Base-by-base conservation (phyloP, 1,139 yeast genomes). In the Saccharomyces hybrid region DNA sequence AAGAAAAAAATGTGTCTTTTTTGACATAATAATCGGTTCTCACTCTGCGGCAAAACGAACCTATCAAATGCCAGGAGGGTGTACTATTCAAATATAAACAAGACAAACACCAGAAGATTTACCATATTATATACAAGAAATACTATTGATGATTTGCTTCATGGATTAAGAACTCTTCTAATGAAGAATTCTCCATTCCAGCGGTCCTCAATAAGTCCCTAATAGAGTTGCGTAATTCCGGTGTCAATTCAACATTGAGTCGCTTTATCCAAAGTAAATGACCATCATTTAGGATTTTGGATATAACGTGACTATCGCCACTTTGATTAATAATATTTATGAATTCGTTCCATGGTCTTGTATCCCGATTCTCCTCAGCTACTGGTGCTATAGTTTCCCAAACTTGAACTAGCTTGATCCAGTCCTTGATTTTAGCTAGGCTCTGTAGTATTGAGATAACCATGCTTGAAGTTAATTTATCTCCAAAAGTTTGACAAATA, bases 281-380 rank as follows among this genome's bases (percentile, higher is more conserved):
- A 3, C 68, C 68, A n/a, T 64, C 60, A n/a, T 57, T 54, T 3
- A 66, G 49, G 5, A 65, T 46, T 23, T 56, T 53, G 16, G 54
- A 52, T 53, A 61, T 56, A 13, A 62, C 31, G 16, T 47, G 41
- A 8, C 27, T 11, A 47, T 65, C 61, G 9, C 53, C 51, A 3
- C 63, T 57, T 13, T 60, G 56, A 2, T 57, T 57, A 2, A 65
- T 31, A 20, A 57, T 34, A 27, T 59, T 50, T 27, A 66, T 38
- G n/a, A 63, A 61, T 6, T 59, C 53, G 5, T 50, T 46, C 70
- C 70, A 66, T 2, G 69, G 69, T 28, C 68, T 60, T 20, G 51
- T 51, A 48, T 65, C 68, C 20, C 52, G 56, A 4, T 57, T 58
- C 16, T 57, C 58, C 6, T 42, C 47, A 25, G 54, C 30, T 30